Conservation (phyloP, 164 flowering plant genomes). For the Chimonanthus praecox region DNA sequence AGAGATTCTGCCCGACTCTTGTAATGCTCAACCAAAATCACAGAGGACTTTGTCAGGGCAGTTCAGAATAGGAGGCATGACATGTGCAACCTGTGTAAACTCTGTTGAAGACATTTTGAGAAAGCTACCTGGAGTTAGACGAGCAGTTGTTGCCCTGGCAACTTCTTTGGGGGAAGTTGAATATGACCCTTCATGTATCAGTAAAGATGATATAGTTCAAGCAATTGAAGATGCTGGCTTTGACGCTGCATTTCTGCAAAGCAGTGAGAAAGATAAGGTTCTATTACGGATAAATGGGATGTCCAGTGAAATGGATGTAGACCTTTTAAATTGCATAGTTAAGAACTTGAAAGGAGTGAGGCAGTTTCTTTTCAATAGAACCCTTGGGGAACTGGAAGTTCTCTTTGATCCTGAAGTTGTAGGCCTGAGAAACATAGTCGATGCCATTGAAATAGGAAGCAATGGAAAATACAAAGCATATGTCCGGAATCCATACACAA, state of each 20-base stretch:
- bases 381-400: conserved; percentile 50
- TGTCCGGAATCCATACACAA: conserved; percentile 66
- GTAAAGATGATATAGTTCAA: conserved; percentile 72
- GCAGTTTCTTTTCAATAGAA: conserved; percentile 49
- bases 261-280: conserved; percentile 73
- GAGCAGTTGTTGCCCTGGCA: conserved; percentile 87
- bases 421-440: conserved; percentile 68
- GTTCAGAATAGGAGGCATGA: conserved; percentile 96
- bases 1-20: conserved; percentile 63
- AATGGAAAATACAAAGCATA: conserved; percentile 50
- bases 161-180: conserved; percentile 93
- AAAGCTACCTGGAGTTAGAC: conserved; percentile 75
- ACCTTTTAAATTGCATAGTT: conserved; percentile 55
- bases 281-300: conserved; percentile 54
- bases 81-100: conserved; percentile 95
- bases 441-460: conserved; percentile 61
- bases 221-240: conserved; percentile 99
- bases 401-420: conserved; percentile 80
- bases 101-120: conserved; percentile 90
- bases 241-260: conserved; percentile 80
- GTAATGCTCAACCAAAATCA: conserved; percentile 21
- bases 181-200: conserved; percentile 65
- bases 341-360: conserved; percentile 59
- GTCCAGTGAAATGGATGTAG: conserved; percentile 52
- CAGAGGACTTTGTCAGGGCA: conserved; percentile 56